Percentiles rank a stretch among this genome's conserved stretches.
Evolutionary conservation across 805 yeast species (phyloP).

Genomic region (Ogataea allantospora): DNA sequence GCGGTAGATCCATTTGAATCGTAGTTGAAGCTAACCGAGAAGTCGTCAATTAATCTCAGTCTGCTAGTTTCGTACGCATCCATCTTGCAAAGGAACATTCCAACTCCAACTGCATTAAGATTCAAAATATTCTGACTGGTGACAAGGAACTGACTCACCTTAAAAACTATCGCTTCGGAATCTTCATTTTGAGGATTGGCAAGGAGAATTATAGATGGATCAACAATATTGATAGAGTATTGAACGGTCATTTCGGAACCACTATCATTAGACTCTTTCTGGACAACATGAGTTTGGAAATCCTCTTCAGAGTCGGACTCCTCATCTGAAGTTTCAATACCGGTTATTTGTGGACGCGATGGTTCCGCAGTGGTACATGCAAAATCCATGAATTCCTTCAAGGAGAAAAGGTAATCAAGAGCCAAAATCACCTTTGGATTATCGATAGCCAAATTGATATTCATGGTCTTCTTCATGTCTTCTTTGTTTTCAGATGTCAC

Average conservation of each 20-base stretch:
- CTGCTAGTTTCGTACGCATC: constrained; percentile 57
- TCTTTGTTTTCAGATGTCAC: constrained; percentile 43
- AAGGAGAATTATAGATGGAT: constrained; percentile 72
- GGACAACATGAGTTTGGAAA: neutral
- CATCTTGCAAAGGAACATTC: constrained; percentile 84
- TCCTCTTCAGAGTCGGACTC: neutral
- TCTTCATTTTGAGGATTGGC: constrained; percentile 70
- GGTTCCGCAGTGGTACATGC: constrained; percentile 34
- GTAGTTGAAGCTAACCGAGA: constrained; percentile 70
- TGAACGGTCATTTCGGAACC: constrained; percentile 9
- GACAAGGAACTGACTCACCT: constrained; percentile 72
- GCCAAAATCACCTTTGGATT: constrained; percentile 82
- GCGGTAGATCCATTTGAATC: constrained; percentile 68
- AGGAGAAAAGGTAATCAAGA: constrained; percentile 77
- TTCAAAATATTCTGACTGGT: constrained; percentile 67
- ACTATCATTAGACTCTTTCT: constrained; percentile 3
- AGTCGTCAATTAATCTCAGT: constrained; percentile 82
- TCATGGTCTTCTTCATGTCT: constrained; percentile 37
- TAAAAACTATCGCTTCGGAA: constrained; percentile 88
- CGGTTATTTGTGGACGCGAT: constrained; percentile 16
- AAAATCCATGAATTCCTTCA: constrained; percentile 60
- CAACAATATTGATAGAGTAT: constrained; percentile 55
- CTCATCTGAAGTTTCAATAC: neutral
- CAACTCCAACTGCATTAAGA: constrained; percentile 71
- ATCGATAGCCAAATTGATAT: constrained; percentile 63